A percentile compares a stretch with the other conserved stretches of the same genome.
Evolutionary conservation across 805 yeast genomes (phyloP).

Genomic region (Pichia cabralensis): DNA sequence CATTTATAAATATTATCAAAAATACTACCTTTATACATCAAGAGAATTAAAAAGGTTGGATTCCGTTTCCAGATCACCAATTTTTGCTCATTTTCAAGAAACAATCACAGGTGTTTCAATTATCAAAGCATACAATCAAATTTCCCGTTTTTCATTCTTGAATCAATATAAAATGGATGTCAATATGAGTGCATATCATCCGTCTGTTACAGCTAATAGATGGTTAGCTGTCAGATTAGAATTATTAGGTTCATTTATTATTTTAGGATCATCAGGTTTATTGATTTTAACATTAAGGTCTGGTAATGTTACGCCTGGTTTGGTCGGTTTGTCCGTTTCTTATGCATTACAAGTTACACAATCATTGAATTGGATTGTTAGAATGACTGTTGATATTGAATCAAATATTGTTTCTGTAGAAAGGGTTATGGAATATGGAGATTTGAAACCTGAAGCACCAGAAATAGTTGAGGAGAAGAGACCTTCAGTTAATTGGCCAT

Average conservation of each 20-base stretch:
- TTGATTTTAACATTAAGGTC: slow-evolving; percentile 58
- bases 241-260: slow-evolving; percentile 80
- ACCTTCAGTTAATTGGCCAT: slow-evolving; percentile 71
- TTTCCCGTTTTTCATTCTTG: slow-evolving; percentile 49
- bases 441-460: slow-evolving; percentile 65
- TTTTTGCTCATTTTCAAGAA: slow-evolving; percentile 79
- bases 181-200: slow-evolving; percentile 88
- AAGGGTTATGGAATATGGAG: slow-evolving; percentile 49
- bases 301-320: slow-evolving; percentile 76
- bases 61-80: slow-evolving; percentile 70
- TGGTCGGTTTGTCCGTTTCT: slow-evolving; percentile 87
- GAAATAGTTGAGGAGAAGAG: slow-evolving; percentile 35
- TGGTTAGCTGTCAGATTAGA: slow-evolving; percentile 97
- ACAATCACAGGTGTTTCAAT: slow-evolving; percentile 67
- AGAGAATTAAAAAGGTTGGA: slow-evolving; percentile 78
- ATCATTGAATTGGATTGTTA: slow-evolving; percentile 91
- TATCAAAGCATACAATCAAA: slow-evolving; percentile 65
- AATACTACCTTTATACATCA: slow-evolving; percentile 64
- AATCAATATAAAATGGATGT: slow-evolving; percentile 68
- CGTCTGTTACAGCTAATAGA: slow-evolving; percentile 85
- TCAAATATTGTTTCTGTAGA: slow-evolving; percentile 86
- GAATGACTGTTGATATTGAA: slow-evolving; percentile 98
- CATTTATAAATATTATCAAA: slow-evolving; percentile 63
- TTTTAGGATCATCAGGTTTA: slow-evolving; percentile 76
- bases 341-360: slow-evolving; percentile 92